Conservation (phyloP, 441 rosid genomes). For the Iberis amara region DNA sequence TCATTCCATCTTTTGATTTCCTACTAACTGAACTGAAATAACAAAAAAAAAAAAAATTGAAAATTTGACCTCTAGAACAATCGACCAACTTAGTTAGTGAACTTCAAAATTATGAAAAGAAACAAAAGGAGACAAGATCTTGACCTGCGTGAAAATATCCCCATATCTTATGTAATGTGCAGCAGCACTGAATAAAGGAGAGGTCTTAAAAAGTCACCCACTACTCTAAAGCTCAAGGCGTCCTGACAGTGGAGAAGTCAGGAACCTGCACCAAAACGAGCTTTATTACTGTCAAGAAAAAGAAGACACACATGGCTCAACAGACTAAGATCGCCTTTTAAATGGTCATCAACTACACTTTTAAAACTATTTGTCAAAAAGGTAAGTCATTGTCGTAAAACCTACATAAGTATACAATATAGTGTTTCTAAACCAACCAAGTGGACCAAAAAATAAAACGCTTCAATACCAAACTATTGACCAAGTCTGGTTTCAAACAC, state of each 20-base stretch:
- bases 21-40: conserved; percentile 47
- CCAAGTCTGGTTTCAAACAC: conserved; percentile 19
- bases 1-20: conserved; percentile 72
- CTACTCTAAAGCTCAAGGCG: conserved; percentile 10
- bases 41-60: conserved; percentile 10
- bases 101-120: too few relatives aligned
- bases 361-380: conserved; percentile 5
- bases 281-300: too few relatives aligned
- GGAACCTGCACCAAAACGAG: conserved; percentile 11
- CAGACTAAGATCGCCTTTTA: conserved; percentile 8
- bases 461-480: conserved; percentile 29
- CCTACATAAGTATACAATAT: conserved; percentile 18
- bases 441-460: neutral
- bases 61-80: too few relatives aligned
- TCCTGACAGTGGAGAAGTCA: conserved; percentile 24
- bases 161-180: neutral
- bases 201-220: neutral
- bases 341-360: conserved; percentile 12
- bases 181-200: conserved; percentile 5
- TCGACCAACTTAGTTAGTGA: too few relatives aligned
- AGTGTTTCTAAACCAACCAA: conserved; percentile 17
- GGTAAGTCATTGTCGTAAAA: conserved; percentile 24
- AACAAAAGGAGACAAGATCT: too few relatives aligned
- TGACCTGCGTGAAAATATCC: too few relatives aligned
- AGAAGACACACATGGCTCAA: too few relatives aligned